phyloP scores from a whole-genome alignment of 169 alveolate species.

The Cryptosporidium andersoni region DNA sequence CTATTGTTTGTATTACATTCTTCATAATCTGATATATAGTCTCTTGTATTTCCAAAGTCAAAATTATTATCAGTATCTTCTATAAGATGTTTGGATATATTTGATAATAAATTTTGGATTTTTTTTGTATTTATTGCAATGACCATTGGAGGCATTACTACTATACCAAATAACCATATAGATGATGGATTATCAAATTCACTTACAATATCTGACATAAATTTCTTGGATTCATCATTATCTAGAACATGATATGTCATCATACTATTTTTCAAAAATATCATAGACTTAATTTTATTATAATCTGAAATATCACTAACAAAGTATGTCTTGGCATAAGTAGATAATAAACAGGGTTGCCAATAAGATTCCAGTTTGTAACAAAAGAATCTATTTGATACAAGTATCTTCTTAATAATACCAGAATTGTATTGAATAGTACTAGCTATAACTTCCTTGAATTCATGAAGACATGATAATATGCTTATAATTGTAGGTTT shows the following conservation, averaged over 20 bases:
- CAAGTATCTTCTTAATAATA: constrained; percentile 5
- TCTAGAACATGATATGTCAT: neutral
- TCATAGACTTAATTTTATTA: constrained; percentile 10
- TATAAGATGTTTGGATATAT: neutral
- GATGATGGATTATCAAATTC: neutral
- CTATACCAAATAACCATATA: constrained; percentile 32
- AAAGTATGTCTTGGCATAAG: constrained; percentile 25
- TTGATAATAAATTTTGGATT: constrained; percentile 3
- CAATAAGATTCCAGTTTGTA: constrained; percentile 14
- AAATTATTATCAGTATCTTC: too few species aligned
- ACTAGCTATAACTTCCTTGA: constrained; percentile 6
- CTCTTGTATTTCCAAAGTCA: too few species aligned
- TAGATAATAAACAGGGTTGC: constrained; percentile 2
- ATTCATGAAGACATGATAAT: constrained; percentile 26
- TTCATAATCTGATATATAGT: too few species aligned
- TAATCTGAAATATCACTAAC: constrained; percentile 2
- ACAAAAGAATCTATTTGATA: constrained; percentile 16
- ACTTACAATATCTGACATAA: neutral
- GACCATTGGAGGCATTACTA: constrained; percentile 57
- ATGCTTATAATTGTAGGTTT: constrained; percentile 41
- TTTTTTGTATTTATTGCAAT: constrained; percentile 17
- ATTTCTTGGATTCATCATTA: neutral
- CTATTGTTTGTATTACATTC: too few species aligned
- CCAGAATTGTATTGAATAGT: constrained; percentile 6
- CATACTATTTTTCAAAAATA: constrained; percentile 12